These are phyloP conservation scores for Avena eriantha DNA, from an alignment of 176 grass and related monocot species.

Conservation along the genomic window DNA sequence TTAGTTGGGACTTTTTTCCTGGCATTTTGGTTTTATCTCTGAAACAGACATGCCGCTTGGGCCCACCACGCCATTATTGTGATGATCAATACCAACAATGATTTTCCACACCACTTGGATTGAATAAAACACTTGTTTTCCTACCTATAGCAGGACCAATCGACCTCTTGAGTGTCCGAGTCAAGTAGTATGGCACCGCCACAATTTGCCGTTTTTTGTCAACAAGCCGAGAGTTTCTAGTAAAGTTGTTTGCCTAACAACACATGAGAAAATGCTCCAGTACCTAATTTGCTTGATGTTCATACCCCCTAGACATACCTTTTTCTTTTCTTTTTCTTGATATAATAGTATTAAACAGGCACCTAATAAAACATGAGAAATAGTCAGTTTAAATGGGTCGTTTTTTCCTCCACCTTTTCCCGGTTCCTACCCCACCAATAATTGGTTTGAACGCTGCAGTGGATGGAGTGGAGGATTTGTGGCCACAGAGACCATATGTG, in stretches of 20 bases:
- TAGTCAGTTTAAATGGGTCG: constrained; percentile 35
- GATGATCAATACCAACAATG: constrained; percentile 6
- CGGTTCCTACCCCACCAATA: constrained; percentile 38
- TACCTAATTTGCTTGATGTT: constrained; percentile 44
- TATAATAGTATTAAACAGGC: neutral
- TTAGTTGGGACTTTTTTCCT: neutral
- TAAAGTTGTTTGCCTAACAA: constrained; percentile 46
- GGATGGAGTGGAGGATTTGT: neutral
- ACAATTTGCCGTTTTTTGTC: constrained; percentile 38
- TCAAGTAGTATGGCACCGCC: constrained; percentile 1
- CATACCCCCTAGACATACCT: constrained; percentile 16
- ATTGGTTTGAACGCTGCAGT: constrained; percentile 41
- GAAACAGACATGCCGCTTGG: constrained; percentile 40
- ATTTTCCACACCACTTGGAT: constrained; percentile 4
- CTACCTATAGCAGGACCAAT: neutral
- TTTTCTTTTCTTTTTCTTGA: neutral
- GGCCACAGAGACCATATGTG: constrained; percentile 29
- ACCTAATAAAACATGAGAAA: constrained; percentile 2
- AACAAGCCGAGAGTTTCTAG: constrained; percentile 35
- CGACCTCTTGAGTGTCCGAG: constrained; percentile 1
- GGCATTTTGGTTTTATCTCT: constrained; percentile 4
- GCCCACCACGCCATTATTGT: constrained; percentile 17
- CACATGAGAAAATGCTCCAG: constrained; percentile 36
- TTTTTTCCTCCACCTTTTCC: constrained; percentile 29
- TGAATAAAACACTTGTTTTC: neutral